Conservation (phyloP, 129 eudicot species). For the Tanacetum coccineum region DNA sequence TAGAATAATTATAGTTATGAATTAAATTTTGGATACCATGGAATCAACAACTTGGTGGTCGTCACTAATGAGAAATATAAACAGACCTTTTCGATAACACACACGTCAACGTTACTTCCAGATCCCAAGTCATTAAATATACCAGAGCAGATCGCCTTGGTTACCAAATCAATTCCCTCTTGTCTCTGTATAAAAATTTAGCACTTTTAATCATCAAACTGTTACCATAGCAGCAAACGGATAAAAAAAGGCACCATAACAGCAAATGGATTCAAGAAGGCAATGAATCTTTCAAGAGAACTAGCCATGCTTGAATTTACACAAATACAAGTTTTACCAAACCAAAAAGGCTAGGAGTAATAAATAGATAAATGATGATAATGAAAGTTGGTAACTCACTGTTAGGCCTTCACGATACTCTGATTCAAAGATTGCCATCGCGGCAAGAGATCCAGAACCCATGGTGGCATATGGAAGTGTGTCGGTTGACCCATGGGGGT, state of each 20-base stretch:
- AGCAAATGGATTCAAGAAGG: background rate
- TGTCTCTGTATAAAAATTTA: constrained; percentile 49
- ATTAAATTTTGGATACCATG: background rate
- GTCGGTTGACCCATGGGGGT: constrained; percentile 96
- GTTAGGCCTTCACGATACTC: constrained; percentile 77
- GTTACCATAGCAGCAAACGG: background rate
- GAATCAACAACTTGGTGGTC: background rate
- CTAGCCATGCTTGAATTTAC: background rate
- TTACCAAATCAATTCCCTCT: constrained; percentile 73
- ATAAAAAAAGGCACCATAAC: background rate
- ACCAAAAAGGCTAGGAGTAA: too few species aligned
- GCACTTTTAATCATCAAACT: background rate
- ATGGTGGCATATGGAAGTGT: constrained; percentile 90
- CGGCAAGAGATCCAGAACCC: constrained; percentile 99
- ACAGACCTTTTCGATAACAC: constrained; percentile 81
- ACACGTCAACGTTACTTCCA: constrained; percentile 93
- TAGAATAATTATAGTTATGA: background rate
- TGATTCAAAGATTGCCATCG: constrained; percentile 92
- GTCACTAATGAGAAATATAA: background rate
- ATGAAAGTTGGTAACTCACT: constrained; percentile 47
- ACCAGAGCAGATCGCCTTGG: constrained; percentile 84
- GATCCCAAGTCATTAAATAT: constrained; percentile 82
- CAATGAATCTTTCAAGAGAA: background rate
- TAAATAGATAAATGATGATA: too few species aligned
- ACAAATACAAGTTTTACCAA: too few species aligned